Evolutionary conservation across 306 rosid species (phyloP), one percentile per base, ranked within the genome.

Genomic region (Cucurbita pepo): DNA sequence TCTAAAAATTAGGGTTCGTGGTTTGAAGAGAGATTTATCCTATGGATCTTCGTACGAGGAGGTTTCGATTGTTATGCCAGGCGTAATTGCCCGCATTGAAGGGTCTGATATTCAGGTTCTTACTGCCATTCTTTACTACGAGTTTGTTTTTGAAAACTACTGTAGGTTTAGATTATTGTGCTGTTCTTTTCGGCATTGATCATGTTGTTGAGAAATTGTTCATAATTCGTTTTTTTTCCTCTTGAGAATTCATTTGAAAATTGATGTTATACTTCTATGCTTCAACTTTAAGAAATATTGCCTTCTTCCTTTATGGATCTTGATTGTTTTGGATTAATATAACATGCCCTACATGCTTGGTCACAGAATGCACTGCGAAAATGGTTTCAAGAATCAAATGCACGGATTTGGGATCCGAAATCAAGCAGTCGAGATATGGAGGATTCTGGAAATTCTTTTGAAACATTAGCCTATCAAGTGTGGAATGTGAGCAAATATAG

Each of bases 401-500:
- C 87, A 81, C 91, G 74, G 38, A 81, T 81, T 77, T 88, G 90
- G 92, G 87, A 84, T 69, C 77, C 73, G 78, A 90, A 83, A 52
- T 74, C 85, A 15, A 80, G 75, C 81, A 80, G 52, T 41, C 78
- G 43, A 73, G 86, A 79, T 72, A 73, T 56, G 7, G 88, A 89
- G 74, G 92, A 84, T 70, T 73, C 71, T 21, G 90, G 51, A 79
- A 82, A 86, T 79, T 78, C 90, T 69, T 73, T 53, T 81, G 90
- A 64, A 69, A 85, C 76, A 79, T 81, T 95, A 75, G 89, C 90
- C 50, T 86, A 73, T 56, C 97, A 95, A 81, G 63, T 91, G 61
- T 95, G 97, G 99, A 95, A 86, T 83, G 88, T 95, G 77, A 89
- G 95, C 87, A 91, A 91, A 77, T 80, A 83, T 66, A 95, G 96